Base-by-base conservation (phyloP, 2,329 filamentous ascomycete genomes). In the Alternaria arbusti region DNA sequence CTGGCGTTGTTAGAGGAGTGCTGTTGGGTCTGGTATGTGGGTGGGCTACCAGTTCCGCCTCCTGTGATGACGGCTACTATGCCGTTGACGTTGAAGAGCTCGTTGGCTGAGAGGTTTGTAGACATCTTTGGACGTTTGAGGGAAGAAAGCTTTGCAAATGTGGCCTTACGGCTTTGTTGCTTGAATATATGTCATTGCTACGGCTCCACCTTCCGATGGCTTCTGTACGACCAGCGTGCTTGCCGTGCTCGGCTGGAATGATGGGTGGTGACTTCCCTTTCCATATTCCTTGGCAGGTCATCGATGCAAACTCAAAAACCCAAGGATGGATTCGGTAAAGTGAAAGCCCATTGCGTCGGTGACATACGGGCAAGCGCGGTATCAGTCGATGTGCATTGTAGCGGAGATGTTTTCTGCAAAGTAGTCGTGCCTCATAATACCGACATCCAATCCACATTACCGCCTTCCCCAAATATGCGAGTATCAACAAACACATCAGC, bases 41-140 rank as follows among this genome's bases (percentile, higher is more conserved):
- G 4, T 43, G 17, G 28, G 26, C 10, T 67, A 70, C 69, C 70
- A 15, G 64, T 65, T 47, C 70, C 71, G 13, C 70, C 71, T 44
- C 71, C 71, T 6, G 71, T 73, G 28, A 74, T 61, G 10, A 74
- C 71, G 11, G 68, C 69, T 5, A 74, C 64, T 1, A 73, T 47
- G 17, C 67, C 64, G 9, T 70, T 63, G 47, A 71, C 69, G 17
- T 60, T 65, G 68, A 72, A 72, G 44, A 72, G 65, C 11, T 57
- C 40, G 8, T 20, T 44, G n/a, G 63, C 68, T 44, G 54, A 59
- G n/a, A 70, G 36, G 23, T 63, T 57, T 7, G 54, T 32, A 6
- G 58, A 55, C 51, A 59, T 58, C n/a, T 51, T 51, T 22, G 47
- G 12, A 32, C 28, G 28, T 17, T 22, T 6, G 2, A 51, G 32